Percentiles rank a stretch among this genome's conserved stretches.
phyloP scores from a whole-genome alignment of 208 protist genomes.

The Balamuthia mandrillaris region DNA sequence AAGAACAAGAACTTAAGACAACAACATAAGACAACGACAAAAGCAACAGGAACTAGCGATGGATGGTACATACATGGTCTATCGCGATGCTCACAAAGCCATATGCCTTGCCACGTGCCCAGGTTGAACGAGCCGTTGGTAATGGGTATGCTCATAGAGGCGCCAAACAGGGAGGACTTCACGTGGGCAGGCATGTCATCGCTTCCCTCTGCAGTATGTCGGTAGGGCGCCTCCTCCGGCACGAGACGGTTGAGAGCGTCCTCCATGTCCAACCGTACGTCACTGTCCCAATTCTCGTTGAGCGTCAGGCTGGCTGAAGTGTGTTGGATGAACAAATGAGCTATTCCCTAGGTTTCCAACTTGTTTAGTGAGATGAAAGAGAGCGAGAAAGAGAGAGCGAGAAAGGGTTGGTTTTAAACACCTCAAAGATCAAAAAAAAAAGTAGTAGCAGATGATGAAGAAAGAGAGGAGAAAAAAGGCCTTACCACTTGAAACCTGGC shows the following conservation, averaged over 20 bases:
- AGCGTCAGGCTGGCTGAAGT: conserved; percentile 58
- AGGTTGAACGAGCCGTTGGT: conserved; percentile 55
- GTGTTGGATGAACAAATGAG: conserved; percentile 58
- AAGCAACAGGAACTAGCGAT: neutral
- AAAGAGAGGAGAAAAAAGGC: too few species aligned
- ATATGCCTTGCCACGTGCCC: conserved; percentile 60
- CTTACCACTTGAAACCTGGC: too few species aligned
- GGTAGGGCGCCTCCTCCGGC: conserved; percentile 41
- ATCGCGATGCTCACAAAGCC: conserved; percentile 39
- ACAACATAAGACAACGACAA: too few species aligned
- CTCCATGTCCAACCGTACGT: conserved; percentile 57
- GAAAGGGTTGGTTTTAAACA: too few species aligned
- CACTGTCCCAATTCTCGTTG: conserved; percentile 62
- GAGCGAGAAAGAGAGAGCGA: too few species aligned
- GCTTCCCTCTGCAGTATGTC: conserved; percentile 45
- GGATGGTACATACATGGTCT: neutral
- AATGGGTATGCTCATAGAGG: conserved; percentile 52
- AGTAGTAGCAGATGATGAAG: too few species aligned
- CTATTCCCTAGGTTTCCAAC: too few species aligned
- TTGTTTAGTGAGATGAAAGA: too few species aligned
- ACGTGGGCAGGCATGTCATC: conserved; percentile 66
- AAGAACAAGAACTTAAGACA: too few species aligned
- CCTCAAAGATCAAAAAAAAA: too few species aligned
- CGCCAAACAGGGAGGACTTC: conserved; percentile 47
- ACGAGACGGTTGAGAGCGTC: conserved; percentile 44